Conservation (phyloP, 176 grass and related monocot species). For the Metroxylon sagu region DNA sequence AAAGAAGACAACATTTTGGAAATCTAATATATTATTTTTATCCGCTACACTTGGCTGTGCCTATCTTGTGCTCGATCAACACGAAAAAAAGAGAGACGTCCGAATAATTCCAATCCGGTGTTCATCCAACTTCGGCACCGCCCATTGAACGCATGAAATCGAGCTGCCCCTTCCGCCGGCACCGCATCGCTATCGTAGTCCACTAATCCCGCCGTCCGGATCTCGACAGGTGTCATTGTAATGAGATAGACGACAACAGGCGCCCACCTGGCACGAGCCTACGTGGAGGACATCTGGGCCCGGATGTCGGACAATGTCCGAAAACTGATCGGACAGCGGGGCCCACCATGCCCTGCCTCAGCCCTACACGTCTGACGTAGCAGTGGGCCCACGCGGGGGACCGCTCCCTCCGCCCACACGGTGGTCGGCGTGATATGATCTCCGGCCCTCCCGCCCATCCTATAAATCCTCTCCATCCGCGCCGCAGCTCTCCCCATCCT, state of each 20-base stretch:
- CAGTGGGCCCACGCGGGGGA: neutral
- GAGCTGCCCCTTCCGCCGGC: neutral
- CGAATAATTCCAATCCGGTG: neutral
- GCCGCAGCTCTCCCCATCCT: neutral
- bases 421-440: neutral
- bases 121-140: neutral
- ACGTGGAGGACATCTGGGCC: conserved; percentile 16
- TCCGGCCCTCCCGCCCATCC: neutral
- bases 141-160: neutral
- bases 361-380: conserved; percentile 33
- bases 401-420: neutral
- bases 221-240: neutral
- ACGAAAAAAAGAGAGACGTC: too few species aligned
- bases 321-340: conserved; percentile 38
- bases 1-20: too few species aligned
- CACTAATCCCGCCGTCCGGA: conserved; percentile 15
- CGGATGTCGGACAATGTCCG: conserved; percentile 50
- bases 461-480: neutral
- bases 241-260: conserved; percentile 11
- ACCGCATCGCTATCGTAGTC: conserved; percentile 3
- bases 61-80: too few species aligned
- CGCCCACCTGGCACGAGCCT: conserved; percentile 14
- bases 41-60: too few species aligned
- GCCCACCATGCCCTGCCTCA: conserved; percentile 23
- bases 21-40: too few species aligned